Evolutionary conservation across 75 land plant genomes (phyloP).

Genomic region (Azolla pinnata): DNA sequence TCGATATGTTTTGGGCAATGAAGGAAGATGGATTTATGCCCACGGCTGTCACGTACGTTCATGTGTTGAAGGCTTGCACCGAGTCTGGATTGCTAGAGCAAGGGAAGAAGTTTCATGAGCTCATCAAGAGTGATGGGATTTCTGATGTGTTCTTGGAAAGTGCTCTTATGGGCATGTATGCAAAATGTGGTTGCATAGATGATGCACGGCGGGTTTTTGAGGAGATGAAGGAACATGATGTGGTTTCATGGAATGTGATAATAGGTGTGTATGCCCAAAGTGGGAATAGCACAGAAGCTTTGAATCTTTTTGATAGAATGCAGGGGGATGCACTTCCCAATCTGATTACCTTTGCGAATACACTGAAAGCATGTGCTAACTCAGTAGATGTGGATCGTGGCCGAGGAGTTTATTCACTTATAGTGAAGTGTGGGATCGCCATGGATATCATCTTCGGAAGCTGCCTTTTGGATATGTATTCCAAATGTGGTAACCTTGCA

Average conservation of each 20-base stretch:
- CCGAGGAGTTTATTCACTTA: constrained; percentile 6
- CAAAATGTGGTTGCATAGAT: constrained; percentile 13
- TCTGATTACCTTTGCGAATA: constrained; percentile 9
- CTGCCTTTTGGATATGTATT: constrained; percentile 12
- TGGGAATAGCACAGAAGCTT: constrained; percentile 5
- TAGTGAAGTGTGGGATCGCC: constrained; percentile 14
- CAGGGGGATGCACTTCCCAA: constrained; percentile 10
- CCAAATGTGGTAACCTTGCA: constrained; percentile 6
- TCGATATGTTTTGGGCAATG: constrained; percentile 43
- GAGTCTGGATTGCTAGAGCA: not conserved
- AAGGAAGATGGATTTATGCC: constrained; percentile 14
- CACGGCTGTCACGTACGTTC: constrained; percentile 5
- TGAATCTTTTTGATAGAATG: constrained; percentile 16
- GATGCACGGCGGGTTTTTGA: constrained; percentile 19
- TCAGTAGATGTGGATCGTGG: constrained; percentile 12
- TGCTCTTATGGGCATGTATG: constrained; percentile 15
- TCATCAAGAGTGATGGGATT: not conserved
- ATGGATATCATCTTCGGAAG: constrained; percentile 8
- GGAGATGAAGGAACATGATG: constrained; percentile 19
- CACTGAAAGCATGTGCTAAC: constrained; percentile 19
- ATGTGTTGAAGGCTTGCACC: constrained; percentile 12
- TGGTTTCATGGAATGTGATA: constrained; percentile 28
- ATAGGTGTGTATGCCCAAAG: constrained; percentile 15
- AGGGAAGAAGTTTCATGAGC: not conserved
- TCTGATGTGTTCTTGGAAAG: constrained; percentile 2